Evolutionary conservation across 1,139 yeast genomes (phyloP), one percentile per base, ranked within the genome.

Genomic region (Hanseniaspora sp.): DNA sequence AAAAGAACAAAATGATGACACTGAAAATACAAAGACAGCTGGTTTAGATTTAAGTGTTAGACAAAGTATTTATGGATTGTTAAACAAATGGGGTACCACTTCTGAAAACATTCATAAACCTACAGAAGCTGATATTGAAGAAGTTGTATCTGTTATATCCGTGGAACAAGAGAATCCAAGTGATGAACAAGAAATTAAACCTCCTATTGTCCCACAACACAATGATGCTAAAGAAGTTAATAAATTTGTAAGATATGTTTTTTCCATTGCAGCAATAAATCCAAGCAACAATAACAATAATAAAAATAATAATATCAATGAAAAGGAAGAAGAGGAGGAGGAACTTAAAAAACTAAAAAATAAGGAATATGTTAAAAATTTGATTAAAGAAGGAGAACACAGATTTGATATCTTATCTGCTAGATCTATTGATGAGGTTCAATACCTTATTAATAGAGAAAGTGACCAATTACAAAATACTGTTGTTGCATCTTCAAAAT

Each of bases 401-500:
- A 75, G 82, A 59, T 75, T 83, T 54, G 96, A 87, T 67, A 72
- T 85, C 13, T 70, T 87, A 56, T 82, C 94, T 64, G 92, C 94
- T 2, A 72, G 94, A 60, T 83, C 86, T 1, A 76, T 86, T 43
- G 86, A 83, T 60, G 95, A 87, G 64, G 77, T 86, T 23, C 76
- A 74, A 56, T 69, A 64, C 54, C 57, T 72, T 34, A 60, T 69
- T 1, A 61, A 67, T 12, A 63, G 69, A 55, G 71, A 70, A 56
- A 69, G 68, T 33, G 58, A 59, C n/a, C 49, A 54, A 15, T 34
- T 48, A 17, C 15, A 33, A 35, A 31, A 42, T 31, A 15, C n/a
- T 9, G 17, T 28, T 11, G 35, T 17, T 1, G 34, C 46, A 1
- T 23, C 43, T 34, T 38, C n/a, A 37, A 30, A 44, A 34, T 11